These are phyloP conservation scores for Maudiozyma serrabonitensis DNA, from an alignment of 805 yeast species.

Conservation along the genomic window DNA sequence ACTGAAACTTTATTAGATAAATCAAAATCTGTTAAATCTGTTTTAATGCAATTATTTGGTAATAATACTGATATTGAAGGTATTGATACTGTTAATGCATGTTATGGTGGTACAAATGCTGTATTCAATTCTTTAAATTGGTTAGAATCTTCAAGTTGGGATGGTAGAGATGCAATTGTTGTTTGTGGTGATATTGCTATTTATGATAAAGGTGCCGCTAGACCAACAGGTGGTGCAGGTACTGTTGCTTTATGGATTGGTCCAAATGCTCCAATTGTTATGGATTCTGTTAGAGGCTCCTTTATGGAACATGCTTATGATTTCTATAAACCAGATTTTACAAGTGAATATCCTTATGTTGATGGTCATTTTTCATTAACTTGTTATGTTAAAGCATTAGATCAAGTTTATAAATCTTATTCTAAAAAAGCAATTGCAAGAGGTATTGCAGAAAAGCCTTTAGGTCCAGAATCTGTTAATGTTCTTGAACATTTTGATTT, in stretches of 20 bases:
- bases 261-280: slow-evolving; percentile 93
- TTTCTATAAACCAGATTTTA: slow-evolving; percentile 96
- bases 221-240: slow-evolving; percentile 99
- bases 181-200: slow-evolving; percentile 97
- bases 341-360: slow-evolving; percentile 91
- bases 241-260: slow-evolving; percentile 90
- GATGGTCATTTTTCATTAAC: slow-evolving; percentile 93
- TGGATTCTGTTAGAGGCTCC: slow-evolving; percentile 82
- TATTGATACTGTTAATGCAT: slow-evolving; percentile 90
- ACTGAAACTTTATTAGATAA: slow-evolving; percentile 95
- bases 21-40: slow-evolving; percentile 93
- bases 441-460: slow-evolving; percentile 35
- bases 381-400: slow-evolving; percentile 91
- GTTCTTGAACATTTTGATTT: slow-evolving; percentile 73
- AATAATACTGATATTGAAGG: slow-evolving; percentile 91
- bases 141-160: slow-evolving; percentile 95
- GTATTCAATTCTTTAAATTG: slow-evolving; percentile 89
- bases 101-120: slow-evolving; percentile 97
- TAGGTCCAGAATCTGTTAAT: slow-evolving; percentile 51
- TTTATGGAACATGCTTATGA: slow-evolving; percentile 96
- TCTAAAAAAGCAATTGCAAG: slow-evolving; percentile 59
- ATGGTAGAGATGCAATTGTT: slow-evolving; percentile 94
- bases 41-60: slow-evolving; percentile 78
- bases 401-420: slow-evolving; percentile 74
- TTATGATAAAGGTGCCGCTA: slow-evolving; percentile 92